These are phyloP conservation scores for Chaetomium olivaceum DNA, from an alignment of 2,329 filamentous ascomycete genomes.

Conservation along the genomic window DNA sequence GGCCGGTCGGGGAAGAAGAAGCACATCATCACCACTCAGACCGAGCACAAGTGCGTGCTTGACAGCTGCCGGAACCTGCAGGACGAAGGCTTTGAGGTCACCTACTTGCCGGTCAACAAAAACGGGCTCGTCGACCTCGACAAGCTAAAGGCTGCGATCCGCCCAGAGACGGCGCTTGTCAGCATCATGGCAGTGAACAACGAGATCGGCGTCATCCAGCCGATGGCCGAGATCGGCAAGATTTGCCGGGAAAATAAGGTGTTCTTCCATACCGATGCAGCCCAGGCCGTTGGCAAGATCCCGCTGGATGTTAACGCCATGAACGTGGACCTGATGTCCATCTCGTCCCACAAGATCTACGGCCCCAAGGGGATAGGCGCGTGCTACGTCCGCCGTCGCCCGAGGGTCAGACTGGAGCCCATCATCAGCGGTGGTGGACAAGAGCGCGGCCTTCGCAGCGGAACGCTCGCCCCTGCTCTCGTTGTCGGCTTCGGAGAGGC, in stretches of 20 bases:
- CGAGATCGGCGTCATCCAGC: conserved; percentile 99
- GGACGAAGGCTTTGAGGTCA: conserved; percentile 94
- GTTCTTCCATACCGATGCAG: conserved; percentile 97
- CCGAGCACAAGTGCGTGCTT: conserved; percentile 97
- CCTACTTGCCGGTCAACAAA: conserved; percentile 87
- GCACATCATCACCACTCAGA: conserved; percentile 96
- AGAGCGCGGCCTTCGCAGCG: conserved; percentile 90
- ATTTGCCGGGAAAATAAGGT: conserved; percentile 89
- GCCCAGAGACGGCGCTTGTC: conserved; percentile 86
- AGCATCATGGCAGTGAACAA: conserved; percentile 99
- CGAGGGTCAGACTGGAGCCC: conserved; percentile 89
- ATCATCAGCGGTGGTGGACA: conserved; percentile 96
- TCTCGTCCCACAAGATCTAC: conserved; percentile 98
- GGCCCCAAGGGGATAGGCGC: conserved; percentile 96
- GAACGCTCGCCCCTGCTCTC: conserved; percentile 85
- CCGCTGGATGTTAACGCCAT: conserved; percentile 94
- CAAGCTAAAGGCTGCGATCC: conserved; percentile 83
- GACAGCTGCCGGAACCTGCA: conserved; percentile 97
- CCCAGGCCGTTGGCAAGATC: conserved; percentile 98
- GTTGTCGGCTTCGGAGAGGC: conserved; percentile 95
- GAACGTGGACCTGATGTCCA: conserved; percentile 98
- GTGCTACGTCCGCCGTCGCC: conserved; percentile 90
- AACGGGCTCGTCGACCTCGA: conserved; percentile 85
- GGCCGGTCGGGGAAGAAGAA: conserved; percentile 93
- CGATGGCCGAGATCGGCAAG: conserved; percentile 87